These are phyloP conservation scores for Yarrowia sp. DNA, from an alignment of 805 yeast species.

Conservation along the genomic window DNA sequence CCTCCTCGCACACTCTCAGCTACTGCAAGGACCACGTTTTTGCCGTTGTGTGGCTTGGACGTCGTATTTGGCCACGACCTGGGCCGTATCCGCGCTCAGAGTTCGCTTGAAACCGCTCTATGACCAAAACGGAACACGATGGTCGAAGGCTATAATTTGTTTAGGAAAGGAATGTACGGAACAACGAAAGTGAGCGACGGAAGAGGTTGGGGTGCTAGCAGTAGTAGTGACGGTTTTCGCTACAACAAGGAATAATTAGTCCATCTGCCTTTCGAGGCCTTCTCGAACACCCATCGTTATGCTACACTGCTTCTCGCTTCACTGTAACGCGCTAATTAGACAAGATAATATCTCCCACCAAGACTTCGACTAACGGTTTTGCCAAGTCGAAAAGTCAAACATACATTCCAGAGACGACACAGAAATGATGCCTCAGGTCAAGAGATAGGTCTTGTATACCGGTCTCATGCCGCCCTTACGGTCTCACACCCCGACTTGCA, in stretches of 20 bases:
- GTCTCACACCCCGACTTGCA: no score
- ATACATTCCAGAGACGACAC: neutral
- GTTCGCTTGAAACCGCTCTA: conserved; percentile 4
- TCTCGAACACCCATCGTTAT: no score
- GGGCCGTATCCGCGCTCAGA: conserved; percentile 2
- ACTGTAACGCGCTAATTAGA: neutral
- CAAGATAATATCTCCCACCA: neutral
- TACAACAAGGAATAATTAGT: no score
- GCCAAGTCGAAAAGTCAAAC: neutral
- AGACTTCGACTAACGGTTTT: neutral
- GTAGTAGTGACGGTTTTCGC: no score
- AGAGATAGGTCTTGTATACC: no score
- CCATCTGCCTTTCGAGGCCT: no score
- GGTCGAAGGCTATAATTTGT: neutral
- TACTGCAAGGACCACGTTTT: no score
- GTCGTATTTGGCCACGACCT: neutral
- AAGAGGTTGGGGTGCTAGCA: no score
- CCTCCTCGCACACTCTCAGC: no score
- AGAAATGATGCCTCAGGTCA: no score
- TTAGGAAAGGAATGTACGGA: conserved; percentile 17
- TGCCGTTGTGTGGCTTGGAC: conserved; percentile 2
- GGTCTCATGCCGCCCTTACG: no score
- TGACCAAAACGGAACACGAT: neutral
- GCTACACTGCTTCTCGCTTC: neutral
- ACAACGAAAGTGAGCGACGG: neutral